phyloP scores from a whole-genome alignment of 176 grass and related monocot species.

The Aegilops sharonensis region DNA sequence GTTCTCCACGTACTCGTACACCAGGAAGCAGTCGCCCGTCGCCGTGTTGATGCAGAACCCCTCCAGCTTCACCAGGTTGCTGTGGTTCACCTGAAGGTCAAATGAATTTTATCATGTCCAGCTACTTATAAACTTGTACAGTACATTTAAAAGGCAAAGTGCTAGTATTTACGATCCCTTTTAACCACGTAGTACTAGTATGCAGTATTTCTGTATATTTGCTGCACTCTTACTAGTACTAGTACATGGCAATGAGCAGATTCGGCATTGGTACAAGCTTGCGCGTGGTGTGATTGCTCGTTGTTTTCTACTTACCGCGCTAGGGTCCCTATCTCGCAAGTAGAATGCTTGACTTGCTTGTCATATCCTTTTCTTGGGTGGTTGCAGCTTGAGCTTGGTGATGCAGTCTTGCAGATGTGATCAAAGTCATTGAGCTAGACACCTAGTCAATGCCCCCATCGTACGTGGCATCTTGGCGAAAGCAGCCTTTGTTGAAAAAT shows the following conservation, averaged over 20 bases:
- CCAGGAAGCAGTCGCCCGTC: slow-evolving; percentile 81
- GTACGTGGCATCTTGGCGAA: background rate
- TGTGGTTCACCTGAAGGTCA: slow-evolving; percentile 76
- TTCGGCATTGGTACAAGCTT: background rate
- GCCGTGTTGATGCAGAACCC: slow-evolving; percentile 83
- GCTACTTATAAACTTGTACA: background rate
- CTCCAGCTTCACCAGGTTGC: slow-evolving; percentile 96
- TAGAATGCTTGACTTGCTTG: background rate
- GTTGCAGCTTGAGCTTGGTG: background rate
- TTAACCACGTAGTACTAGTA: background rate
- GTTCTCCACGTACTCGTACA: slow-evolving; percentile 95
- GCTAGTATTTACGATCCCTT: background rate
- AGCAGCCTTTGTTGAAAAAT: slow-evolving; percentile 4
- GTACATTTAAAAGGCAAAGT: background rate
- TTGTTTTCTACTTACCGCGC: background rate
- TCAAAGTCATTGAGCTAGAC: background rate
- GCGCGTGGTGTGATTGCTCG: background rate
- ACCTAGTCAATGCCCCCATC: background rate
- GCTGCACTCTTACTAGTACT: too few species aligned
- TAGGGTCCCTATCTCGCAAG: background rate
- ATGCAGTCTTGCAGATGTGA: background rate
- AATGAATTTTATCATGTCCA: background rate
- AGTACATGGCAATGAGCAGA: background rate
- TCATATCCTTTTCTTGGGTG: background rate
- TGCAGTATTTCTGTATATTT: too few species aligned